Conservation (phyloP, 176 grass and related monocot genomes). For the Bonia amplexicaulis region DNA sequence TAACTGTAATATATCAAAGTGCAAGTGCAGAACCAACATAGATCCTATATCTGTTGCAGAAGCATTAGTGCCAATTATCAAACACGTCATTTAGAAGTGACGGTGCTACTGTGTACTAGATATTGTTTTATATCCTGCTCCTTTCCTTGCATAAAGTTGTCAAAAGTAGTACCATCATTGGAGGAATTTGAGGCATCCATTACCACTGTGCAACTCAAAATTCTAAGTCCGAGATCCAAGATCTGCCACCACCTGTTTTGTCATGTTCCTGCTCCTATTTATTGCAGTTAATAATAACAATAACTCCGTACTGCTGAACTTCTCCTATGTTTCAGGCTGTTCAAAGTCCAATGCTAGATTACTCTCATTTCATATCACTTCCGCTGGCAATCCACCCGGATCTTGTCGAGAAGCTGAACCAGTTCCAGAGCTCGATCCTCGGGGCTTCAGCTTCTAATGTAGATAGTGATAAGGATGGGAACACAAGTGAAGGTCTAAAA, state of each 20-base stretch:
- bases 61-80: background rate
- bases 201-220: background rate
- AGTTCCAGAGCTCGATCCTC: constrained; percentile 74
- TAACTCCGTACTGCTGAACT: background rate
- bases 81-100: background rate
- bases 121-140: background rate
- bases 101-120: background rate
- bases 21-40: background rate
- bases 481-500: constrained; percentile 44
- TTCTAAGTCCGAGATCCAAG: background rate
- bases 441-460: constrained; percentile 28
- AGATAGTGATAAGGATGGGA: constrained; percentile 41
- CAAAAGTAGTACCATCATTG: background rate
- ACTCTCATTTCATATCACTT: constrained; percentile 90
- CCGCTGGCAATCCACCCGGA: constrained; percentile 73
- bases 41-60: background rate
- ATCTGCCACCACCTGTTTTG: background rate
- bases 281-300: background rate
- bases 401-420: constrained; percentile 63
- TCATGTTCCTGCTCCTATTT: background rate
- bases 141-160: background rate
- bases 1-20: background rate
- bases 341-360: constrained; percentile 71
- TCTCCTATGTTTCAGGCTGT: constrained; percentile 51
- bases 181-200: background rate